These are phyloP conservation scores for Cardiospermum halicacabum DNA, from an alignment of 345 rosid species.

Conservation along the genomic window DNA sequence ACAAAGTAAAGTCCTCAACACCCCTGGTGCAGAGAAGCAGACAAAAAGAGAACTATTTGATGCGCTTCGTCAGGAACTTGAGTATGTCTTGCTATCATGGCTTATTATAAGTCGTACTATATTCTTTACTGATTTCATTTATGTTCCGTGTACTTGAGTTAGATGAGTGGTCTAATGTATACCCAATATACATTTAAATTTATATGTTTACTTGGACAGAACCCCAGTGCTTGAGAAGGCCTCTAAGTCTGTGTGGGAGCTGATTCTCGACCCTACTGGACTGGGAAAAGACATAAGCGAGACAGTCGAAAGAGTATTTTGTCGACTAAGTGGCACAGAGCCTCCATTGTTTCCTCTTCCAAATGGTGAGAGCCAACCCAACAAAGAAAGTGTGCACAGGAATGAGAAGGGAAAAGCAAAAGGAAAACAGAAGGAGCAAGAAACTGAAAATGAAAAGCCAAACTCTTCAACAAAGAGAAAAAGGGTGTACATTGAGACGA, in stretches of 20 bases:
- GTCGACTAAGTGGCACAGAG: constrained; percentile 72
- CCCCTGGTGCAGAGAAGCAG: constrained; percentile 87
- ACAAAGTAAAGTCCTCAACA: constrained; percentile 83
- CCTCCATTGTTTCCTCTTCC: constrained; percentile 57
- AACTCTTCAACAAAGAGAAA: constrained; percentile 48
- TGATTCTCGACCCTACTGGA: constrained; percentile 75
- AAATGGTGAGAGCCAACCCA: constrained; percentile 30
- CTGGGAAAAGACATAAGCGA: constrained; percentile 63
- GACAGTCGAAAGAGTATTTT: constrained; percentile 58
- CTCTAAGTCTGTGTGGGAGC: constrained; percentile 96
- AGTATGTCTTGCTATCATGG: constrained; percentile 34
- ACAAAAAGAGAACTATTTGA: constrained; percentile 85
- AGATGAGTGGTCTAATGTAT: neutral
- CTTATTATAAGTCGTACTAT: neutral
- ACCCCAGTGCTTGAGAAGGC: constrained; percentile 91
- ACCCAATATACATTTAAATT: neutral
- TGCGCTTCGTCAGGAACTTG: constrained; percentile 85
- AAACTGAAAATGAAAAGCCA: constrained; percentile 31
- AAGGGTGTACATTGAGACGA: constrained; percentile 46
- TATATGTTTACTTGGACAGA: constrained; percentile 34
- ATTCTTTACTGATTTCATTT: neutral
- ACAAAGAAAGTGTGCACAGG: constrained; percentile 26
- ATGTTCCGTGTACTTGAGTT: neutral
- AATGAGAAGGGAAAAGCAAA: constrained; percentile 36
- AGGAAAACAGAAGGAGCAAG: constrained; percentile 16